Evolutionary conservation across 805 yeast genomes (phyloP), one percentile per base, ranked within the genome.

Genomic region (Jamesozyma jinghongensis): DNA sequence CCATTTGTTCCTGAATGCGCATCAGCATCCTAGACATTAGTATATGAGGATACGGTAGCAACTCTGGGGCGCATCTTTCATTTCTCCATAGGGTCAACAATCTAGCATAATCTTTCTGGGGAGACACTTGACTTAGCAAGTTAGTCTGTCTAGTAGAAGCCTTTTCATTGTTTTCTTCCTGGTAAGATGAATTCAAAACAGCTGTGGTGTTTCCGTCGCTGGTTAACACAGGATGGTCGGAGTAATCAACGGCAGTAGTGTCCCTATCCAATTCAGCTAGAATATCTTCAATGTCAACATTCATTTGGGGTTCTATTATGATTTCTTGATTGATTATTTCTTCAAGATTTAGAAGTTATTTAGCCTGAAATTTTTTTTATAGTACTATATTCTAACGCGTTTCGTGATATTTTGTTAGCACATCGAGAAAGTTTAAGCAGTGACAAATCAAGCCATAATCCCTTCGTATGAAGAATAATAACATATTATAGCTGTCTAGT

Each of bases 1-100:
- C 94, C 42, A 86, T 77, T 59, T 85, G 88, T 36, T 67, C 67
- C 40, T 82, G 74, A 22, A 88, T 66, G 46, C 84, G 70, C 1
- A 59, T 62, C 42, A 85, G 59, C 18, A 84, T 70, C 29, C 77
- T 59, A 3, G 71, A 71, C 51, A 92, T 60, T 29, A 87, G 65
- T 3, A 62, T 68, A 13, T 70, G 70, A 44, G 85, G 79, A 56
- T 82, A 90, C 1, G 81, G 84, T 34, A 90, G 64, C n/a, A 92
- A 62, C 43, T 85, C 95, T 0, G 97, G 97, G 1, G 92, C 69
- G 70, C 77, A 77, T 40, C 95, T 70, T 57, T 92, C 98, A 39
- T 81, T 74, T 25, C 82, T 64, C 97, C 95, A 90, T 2, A 78
- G 76, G 22, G 68, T 70, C 18, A 74, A 68, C 34, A 88, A 64